These are phyloP conservation scores for Stachybotrys chartarum DNA, from an alignment of 2,329 filamentous ascomycete genomes.

Conservation along the genomic window DNA sequence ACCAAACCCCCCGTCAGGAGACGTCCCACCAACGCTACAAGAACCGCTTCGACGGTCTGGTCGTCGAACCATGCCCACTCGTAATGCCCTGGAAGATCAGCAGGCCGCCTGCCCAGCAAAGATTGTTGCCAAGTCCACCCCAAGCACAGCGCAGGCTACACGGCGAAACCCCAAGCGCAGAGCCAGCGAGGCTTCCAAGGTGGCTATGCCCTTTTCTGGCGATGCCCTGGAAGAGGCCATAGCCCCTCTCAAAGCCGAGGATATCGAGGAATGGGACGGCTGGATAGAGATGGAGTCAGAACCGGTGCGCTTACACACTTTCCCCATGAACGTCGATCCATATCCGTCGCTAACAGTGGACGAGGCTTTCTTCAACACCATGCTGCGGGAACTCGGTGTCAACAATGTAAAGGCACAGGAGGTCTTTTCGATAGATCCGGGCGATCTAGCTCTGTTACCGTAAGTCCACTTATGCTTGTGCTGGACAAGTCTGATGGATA, in stretches of 20 bases:
- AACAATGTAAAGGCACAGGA: slow-evolving; percentile 68
- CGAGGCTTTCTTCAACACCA: slow-evolving; percentile 77
- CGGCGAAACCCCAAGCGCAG: slow-evolving; percentile 38
- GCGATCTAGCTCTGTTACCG: slow-evolving; percentile 56
- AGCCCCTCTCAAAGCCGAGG: slow-evolving; percentile 38
- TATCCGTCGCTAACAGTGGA: not conserved
- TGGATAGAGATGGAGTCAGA: slow-evolving; percentile 88
- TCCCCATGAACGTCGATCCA: not conserved
- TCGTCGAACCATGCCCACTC: not conserved
- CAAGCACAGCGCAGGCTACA: slow-evolving; percentile 1
- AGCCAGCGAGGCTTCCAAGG: slow-evolving; percentile 25
- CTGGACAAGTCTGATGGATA: not conserved
- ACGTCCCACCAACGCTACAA: not conserved
- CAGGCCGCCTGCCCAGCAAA: not conserved
- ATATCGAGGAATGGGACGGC: slow-evolving; percentile 57
- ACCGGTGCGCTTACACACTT: slow-evolving; percentile 48
- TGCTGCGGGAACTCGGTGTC: slow-evolving; percentile 74
- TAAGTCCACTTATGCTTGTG: slow-evolving; percentile 25
- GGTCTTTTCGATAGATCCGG: slow-evolving; percentile 64
- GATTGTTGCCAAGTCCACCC: not conserved
- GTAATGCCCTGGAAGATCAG: not conserved
- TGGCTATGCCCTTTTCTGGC: slow-evolving; percentile 21
- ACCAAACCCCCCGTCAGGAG: not conserved
- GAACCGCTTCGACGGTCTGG: slow-evolving; percentile 4
- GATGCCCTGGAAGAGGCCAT: slow-evolving; percentile 40